A percentile compares a stretch with the other conserved stretches of the same genome.
phyloP scores from a whole-genome alignment of 2,329 filamentous ascomycete species.

The Botrytis medusae region DNA sequence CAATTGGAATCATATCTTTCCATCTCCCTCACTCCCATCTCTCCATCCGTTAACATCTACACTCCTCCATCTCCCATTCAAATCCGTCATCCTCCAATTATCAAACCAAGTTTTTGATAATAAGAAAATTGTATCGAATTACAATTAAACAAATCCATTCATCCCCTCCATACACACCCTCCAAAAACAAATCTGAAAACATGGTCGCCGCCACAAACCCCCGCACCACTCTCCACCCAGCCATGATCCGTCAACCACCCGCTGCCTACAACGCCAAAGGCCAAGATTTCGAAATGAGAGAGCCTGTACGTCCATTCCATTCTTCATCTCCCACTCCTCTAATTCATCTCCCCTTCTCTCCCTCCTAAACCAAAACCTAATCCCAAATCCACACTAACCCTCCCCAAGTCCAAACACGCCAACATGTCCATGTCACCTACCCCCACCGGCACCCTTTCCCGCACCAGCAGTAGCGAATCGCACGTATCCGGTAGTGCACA shows the following conservation, averaged over 20 bases:
- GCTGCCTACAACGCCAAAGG: background rate
- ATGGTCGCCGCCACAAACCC: slow-evolving; percentile 6
- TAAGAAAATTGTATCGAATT: background rate
- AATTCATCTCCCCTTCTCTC: background rate
- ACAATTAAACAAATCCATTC: background rate
- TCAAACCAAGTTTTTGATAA: background rate
- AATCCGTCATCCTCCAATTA: background rate
- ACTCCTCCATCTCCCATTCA: background rate
- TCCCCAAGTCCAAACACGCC: background rate
- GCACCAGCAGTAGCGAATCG: background rate
- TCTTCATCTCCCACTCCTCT: background rate
- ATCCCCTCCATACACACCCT: no score
- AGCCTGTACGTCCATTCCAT: slow-evolving; percentile 1
- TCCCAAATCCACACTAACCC: background rate
- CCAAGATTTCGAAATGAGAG: background rate
- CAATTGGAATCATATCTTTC: background rate
- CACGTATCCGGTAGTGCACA: background rate
- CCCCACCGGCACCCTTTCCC: background rate
- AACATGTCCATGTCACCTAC: background rate
- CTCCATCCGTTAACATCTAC: background rate
- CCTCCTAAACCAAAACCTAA: background rate
- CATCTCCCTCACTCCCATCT: background rate
- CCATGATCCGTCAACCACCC: slow-evolving; percentile 19
- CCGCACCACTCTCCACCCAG: slow-evolving; percentile 19
- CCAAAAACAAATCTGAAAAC: background rate